These are phyloP conservation scores for Orbilia blumenaviensis DNA, from an alignment of 2,329 filamentous ascomycete species.

Conservation along the genomic window DNA sequence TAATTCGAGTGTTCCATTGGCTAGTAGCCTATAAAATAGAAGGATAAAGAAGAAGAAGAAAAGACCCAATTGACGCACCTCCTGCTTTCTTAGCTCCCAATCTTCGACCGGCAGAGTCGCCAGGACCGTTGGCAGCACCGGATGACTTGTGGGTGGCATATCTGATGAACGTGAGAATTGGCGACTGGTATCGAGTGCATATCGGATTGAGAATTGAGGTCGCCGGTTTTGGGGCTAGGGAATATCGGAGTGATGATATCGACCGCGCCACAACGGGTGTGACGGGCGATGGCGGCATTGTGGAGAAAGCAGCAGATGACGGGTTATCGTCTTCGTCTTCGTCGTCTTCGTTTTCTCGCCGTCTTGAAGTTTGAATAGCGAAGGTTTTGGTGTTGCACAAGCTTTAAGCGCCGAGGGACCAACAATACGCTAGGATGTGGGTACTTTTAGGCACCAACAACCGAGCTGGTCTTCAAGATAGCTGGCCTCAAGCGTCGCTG, in stretches of 20 bases:
- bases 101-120: conserved; percentile 80
- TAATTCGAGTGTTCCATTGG: too few species aligned
- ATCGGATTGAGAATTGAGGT: conserved; percentile 21
- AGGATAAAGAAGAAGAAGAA: background rate
- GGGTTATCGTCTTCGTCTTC: background rate
- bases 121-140: conserved; percentile 74
- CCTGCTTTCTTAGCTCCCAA: conserved; percentile 92
- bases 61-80: conserved; percentile 67
- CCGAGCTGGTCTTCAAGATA: conserved; percentile 10
- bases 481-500: conserved; percentile 28
- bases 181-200: conserved; percentile 32
- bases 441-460: conserved; percentile 8
- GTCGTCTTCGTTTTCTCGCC: background rate
- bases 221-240: conserved; percentile 9
- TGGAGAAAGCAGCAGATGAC: background rate
- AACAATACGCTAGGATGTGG: background rate
- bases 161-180: conserved; percentile 64
- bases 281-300: conserved; percentile 31
- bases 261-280: conserved; percentile 35
- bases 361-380: background rate
- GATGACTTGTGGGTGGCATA: conserved; percentile 73
- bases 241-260: conserved; percentile 37
- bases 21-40: background rate
- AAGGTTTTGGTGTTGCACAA: conserved; percentile 32
- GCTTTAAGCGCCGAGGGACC: background rate